These are phyloP conservation scores for Phytophthora pistaciae DNA, from an alignment of 352 stramenopile genomes.

Conservation along the genomic window DNA sequence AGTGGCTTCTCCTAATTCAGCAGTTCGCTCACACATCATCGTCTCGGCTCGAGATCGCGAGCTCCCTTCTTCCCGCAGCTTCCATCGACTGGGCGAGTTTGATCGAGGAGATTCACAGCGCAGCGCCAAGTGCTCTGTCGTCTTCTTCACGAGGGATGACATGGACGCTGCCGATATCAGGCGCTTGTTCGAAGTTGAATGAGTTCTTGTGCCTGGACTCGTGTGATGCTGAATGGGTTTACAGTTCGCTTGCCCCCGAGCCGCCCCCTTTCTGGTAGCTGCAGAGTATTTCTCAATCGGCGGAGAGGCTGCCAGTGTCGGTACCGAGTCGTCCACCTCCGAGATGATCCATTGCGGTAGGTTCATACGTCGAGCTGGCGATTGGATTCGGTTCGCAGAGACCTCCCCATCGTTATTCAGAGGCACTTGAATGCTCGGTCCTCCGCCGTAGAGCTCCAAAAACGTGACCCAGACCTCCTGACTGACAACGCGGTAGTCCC, in stretches of 20 bases:
- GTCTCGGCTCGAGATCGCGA: conserved; percentile 25
- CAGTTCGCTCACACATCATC: conserved; percentile 22
- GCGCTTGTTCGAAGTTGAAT: conserved; percentile 12
- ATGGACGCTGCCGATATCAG: conserved; percentile 32
- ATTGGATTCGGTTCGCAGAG: neutral
- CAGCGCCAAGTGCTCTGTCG: conserved; percentile 5
- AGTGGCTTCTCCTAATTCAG: neutral
- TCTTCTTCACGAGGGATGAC: conserved; percentile 28
- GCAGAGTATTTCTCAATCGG: conserved; percentile 11
- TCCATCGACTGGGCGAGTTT: conserved; percentile 34
- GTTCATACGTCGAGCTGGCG: neutral
- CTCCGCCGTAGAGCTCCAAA: conserved; percentile 63
- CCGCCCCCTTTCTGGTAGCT: conserved; percentile 24
- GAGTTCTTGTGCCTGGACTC: conserved; percentile 3
- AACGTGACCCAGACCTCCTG: conserved; percentile 78
- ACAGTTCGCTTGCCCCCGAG: conserved; percentile 5
- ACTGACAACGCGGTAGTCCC: conserved; percentile 73
- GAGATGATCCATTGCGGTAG: conserved; percentile 56
- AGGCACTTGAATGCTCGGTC: conserved; percentile 63
- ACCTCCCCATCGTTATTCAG: conserved; percentile 12
- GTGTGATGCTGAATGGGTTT: conserved; percentile 7
- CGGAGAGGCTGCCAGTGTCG: conserved; percentile 21
- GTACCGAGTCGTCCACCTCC: conserved; percentile 56
- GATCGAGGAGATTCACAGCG: conserved; percentile 16
- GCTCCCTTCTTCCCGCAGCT: conserved; percentile 27